Conservation (phyloP, 2,329 filamentous ascomycete species). For the Pseudogymnoascus verrucosus region DNA sequence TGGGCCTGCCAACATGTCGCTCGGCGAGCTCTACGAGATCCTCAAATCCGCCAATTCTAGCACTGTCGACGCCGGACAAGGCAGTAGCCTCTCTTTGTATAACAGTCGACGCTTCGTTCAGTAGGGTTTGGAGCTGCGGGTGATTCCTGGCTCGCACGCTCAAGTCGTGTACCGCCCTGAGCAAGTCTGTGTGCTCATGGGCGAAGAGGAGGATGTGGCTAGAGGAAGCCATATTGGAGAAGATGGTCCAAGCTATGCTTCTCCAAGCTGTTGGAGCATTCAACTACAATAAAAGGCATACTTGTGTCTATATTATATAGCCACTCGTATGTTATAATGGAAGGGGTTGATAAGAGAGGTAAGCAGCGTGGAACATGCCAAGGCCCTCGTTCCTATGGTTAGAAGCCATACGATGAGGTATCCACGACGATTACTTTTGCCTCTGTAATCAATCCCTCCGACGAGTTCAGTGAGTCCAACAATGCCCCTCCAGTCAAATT, state of each 20-base stretch:
- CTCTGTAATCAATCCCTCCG: not conserved
- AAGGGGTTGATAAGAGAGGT: not conserved
- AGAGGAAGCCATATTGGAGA: not conserved
- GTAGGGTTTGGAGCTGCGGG: not conserved
- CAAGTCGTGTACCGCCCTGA: not conserved
- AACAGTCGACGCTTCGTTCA: not conserved
- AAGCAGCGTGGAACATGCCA: not conserved
- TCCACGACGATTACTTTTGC: not conserved
- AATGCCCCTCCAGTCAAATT: not conserved
- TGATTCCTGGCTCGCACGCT: not conserved
- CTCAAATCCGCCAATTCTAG: not conserved
- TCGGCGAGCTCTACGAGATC: not conserved
- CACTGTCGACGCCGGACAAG: not conserved
- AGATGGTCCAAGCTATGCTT: not conserved
- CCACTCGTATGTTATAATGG: not conserved
- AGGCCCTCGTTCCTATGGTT: not conserved
- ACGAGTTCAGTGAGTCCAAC: not conserved
- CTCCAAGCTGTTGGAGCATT: not conserved
- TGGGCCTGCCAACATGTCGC: not conserved
- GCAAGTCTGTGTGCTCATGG: not conserved
- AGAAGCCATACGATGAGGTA: not conserved
- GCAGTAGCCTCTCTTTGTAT: not conserved
- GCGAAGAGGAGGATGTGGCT: not conserved
- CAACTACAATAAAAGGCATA: not conserved
- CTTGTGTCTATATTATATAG: conserved; percentile 2